A percentile compares a stretch with the other conserved stretches of the same genome.
These are phyloP conservation scores for Leishmania major DNA, from an alignment of 208 protist genomes.

Conservation along the genomic window DNA sequence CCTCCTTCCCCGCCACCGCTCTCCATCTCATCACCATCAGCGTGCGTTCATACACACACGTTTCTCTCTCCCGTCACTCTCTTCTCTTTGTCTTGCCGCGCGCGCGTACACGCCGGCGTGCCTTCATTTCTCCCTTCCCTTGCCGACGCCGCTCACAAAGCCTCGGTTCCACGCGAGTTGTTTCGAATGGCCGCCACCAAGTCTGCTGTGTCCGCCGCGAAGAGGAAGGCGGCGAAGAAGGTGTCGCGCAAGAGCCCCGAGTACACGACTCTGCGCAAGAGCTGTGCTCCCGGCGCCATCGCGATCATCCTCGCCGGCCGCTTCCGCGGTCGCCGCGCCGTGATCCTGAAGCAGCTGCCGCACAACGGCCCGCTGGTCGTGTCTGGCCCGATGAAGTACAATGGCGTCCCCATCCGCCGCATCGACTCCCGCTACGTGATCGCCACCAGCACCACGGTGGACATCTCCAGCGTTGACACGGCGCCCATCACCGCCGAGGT, in stretches of 20 bases:
- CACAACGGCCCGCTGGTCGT: conserved; percentile 96
- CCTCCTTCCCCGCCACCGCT: background rate
- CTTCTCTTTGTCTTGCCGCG: background rate
- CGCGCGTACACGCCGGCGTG: background rate
- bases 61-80: background rate
- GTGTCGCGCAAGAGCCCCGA: conserved; percentile 51
- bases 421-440: conserved; percentile 98
- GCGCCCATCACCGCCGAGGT: conserved; percentile 64
- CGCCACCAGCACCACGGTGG: conserved; percentile 97
- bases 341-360: conserved; percentile 98
- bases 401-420: conserved; percentile 98
- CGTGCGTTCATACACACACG: background rate
- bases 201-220: conserved; percentile 45
- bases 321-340: conserved; percentile 97
- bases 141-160: background rate
- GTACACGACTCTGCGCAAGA: conserved; percentile 61
- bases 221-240: conserved; percentile 74
- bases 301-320: conserved; percentile 94
- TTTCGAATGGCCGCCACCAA: conserved; percentile 16
- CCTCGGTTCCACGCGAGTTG: conserved; percentile 27
- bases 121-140: background rate
- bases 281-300: conserved; percentile 45
- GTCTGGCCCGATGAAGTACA: conserved; percentile 96
- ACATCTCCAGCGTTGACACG: conserved; percentile 90
- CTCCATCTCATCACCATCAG: background rate